Base-by-base conservation (phyloP, 129 eudicot genomes). In the Centaurea solstitialis region DNA sequence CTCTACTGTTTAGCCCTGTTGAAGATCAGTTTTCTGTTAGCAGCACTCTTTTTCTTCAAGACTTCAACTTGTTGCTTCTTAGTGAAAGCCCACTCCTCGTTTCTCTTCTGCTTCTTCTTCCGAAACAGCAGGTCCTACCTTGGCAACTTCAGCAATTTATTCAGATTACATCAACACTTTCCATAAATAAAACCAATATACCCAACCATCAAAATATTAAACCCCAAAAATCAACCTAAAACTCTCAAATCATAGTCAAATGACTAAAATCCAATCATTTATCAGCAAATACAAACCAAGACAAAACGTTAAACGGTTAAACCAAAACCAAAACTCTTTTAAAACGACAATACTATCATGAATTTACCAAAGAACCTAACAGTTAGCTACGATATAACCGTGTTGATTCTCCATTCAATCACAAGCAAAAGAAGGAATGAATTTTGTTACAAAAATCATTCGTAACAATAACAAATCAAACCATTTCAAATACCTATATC, bases 71-170 rank as follows among this genome's bases (percentile, higher is more conserved):
- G 87, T 72, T 86, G 89, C 73, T 75, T 82, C 73, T 89, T 89
- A 13, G 87, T 93, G 39, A 87, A 70, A 83, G 92, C 98, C 98
- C 98, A 93, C 24, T 91, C 94, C 24, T 91, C 97, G 21, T 68
- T 86, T 82, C 98, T 89, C 84, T 93, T 91, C 87, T 87, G 94
- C 87, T 93, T 93, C 88, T 89, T 91, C 88, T 75, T 93, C 98
- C 0, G 97, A 94, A 20, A 89, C 94, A 0, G 77, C 79, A 6
- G 69, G 79, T 70, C 80, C 89, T 81, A 61, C 87, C 80, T 87
- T 88, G 10, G 82, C 81, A 59, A 69, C 91, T 76, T 87, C 98
- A 82, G 86, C 92, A 95, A 93, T 92, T 82, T 83, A 85, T 70
- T 66, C 45, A 30, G 15, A 4, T 80, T 81, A 67, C 69, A 81